Conservation (phyloP, 2,329 filamentous ascomycete genomes). For the Penicillium sclerotigenum region DNA sequence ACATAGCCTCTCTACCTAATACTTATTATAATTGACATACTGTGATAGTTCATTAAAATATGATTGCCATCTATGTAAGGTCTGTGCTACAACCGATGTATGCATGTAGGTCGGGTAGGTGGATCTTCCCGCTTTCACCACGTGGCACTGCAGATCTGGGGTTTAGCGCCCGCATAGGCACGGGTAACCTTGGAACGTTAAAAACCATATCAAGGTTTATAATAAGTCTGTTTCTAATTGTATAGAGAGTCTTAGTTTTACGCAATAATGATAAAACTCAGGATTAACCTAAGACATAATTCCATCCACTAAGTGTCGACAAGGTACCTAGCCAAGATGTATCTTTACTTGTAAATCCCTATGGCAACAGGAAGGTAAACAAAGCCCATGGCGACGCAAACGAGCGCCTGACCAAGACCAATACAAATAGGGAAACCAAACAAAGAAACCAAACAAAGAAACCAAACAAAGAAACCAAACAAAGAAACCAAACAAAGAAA, state of each 20-base stretch:
- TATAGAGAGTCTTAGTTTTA: not conserved
- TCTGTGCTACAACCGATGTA: not conserved
- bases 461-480: not conserved
- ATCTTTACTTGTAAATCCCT: not conserved
- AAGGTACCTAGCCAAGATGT: not conserved
- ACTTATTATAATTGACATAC: not conserved
- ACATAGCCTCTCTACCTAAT: not conserved
- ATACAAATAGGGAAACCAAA: not conserved
- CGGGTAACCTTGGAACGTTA: slow-evolving; percentile 2
- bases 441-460: not conserved
- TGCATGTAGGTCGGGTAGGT: not conserved
- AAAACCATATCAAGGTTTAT: not conserved
- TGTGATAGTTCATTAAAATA: not conserved
- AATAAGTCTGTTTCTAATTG: not conserved
- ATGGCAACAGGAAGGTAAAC: not conserved
- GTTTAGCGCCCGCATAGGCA: not conserved
- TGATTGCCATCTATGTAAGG: not conserved
- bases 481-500: not conserved
- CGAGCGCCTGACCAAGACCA: not conserved
- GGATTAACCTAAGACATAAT: not conserved
- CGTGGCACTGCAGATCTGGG: slow-evolving; percentile 2
- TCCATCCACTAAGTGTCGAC: not conserved
- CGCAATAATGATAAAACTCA: too few species aligned
- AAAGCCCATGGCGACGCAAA: not conserved
- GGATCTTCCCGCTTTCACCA: not conserved